Percentiles rank a stretch among this genome's conserved stretches.
phyloP scores from a whole-genome alignment of 2,329 filamentous ascomycete species.

The Reticulascus tulasneorum region DNA sequence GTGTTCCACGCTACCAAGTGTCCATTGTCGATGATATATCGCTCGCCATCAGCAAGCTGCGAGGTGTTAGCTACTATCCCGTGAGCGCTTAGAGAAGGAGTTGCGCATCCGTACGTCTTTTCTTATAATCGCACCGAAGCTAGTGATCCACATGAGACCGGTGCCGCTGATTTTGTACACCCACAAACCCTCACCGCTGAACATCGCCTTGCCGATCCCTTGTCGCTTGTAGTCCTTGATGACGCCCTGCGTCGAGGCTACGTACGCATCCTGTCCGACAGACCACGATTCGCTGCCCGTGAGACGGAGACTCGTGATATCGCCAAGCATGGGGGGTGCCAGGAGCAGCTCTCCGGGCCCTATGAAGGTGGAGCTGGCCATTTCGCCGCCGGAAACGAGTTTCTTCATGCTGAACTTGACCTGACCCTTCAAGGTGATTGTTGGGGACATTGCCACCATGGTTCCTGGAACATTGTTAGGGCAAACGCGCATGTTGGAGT shows the following conservation, averaged over 20 bases:
- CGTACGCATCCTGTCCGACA: conserved; percentile 80
- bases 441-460: conserved; percentile 94
- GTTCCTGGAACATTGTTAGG: conserved; percentile 46
- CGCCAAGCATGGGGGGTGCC: conserved; percentile 74
- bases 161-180: conserved; percentile 80
- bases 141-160: conserved; percentile 84
- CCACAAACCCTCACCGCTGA: conserved; percentile 88
- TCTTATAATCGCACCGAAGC: conserved; percentile 89
- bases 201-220: conserved; percentile 83
- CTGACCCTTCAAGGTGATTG: conserved; percentile 75
- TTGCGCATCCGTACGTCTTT: conserved; percentile 87
- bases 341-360: conserved; percentile 89
- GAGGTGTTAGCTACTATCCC: conserved; percentile 9
- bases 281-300: conserved; percentile 72
- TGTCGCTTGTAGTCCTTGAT: conserved; percentile 85
- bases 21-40: conserved; percentile 89
- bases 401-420: conserved; percentile 91
- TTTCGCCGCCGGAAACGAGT: conserved; percentile 75
- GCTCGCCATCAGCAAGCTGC: conserved; percentile 57
- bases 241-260: conserved; percentile 83
- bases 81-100: not conserved
- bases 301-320: conserved; percentile 77
- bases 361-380: conserved; percentile 74
- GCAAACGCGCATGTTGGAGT: not conserved
- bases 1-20: conserved; percentile 97